Evolutionary conservation across 2,329 filamentous ascomycete species (phyloP), one percentile per base, ranked within the genome.

Genomic region (Cladobotryum protrusum): DNA sequence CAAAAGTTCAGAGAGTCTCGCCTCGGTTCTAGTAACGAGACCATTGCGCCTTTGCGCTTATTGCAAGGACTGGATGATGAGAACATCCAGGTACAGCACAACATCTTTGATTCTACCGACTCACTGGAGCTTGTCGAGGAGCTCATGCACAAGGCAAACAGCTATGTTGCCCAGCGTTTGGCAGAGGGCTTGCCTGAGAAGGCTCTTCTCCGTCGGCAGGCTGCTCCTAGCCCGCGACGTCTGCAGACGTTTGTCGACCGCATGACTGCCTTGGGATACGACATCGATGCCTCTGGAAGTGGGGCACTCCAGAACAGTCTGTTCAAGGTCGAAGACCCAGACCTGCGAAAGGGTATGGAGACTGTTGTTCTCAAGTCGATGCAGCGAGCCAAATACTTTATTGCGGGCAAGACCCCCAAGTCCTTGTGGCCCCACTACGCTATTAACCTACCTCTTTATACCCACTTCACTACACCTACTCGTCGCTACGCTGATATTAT

Each of bases 291-390:
- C 11, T 84, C 86, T 40, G 95, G 87, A 77, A 96, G 92, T 63
- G 91, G 91, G 47, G 84, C 86, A 46, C 76, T 99, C 37, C 93
- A 97, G 70, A 95, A 90, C 74, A 96, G 92, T 67, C 75, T 99
- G 43, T 97, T 96, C 80, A 88, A 89, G 69, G 83, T 99, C 39
- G 85, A 95, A 43, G 90, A 99, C 66, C 71, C 81, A 34, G 89
- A 95, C 58, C 76, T 96, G 56, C 87, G 93, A 62, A 96, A 95
- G 82, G 93, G 93, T 55, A 96, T 99, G 88, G 93, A 99, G 76
- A 96, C 92, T 2, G 75, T 97, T 29, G 77, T 97, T 33, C 78
- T 96, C 67, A 99, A 99, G 76, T 85, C 90, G 35, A 96, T 97
- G 90, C 86, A 88, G 61, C 87, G 92, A 54, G 93, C 91, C 63